Conservation (phyloP, 305 asterid species). For the Fraxinus floribunda region DNA sequence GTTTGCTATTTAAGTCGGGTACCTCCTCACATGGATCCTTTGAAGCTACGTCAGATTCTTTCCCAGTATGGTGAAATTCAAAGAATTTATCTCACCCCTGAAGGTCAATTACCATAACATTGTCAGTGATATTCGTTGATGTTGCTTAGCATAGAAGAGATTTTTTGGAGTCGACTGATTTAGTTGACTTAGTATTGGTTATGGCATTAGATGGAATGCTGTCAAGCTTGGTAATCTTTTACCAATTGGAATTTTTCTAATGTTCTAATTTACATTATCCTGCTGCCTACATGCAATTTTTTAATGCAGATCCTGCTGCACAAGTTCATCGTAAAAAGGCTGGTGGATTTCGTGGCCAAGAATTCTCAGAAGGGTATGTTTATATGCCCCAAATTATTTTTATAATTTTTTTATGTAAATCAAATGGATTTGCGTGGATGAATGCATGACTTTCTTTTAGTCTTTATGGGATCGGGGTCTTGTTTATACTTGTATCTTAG, state of each 20-base stretch:
- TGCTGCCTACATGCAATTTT: background rate
- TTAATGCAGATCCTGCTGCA: constrained; percentile 50
- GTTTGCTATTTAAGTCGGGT: constrained; percentile 81
- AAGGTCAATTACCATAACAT: constrained; percentile 37
- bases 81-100: constrained; percentile 76
- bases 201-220: background rate
- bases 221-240: background rate
- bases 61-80: constrained; percentile 76
- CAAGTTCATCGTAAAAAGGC: constrained; percentile 58
- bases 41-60: constrained; percentile 68
- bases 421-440: background rate
- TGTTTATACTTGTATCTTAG: background rate
- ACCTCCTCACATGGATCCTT: constrained; percentile 84
- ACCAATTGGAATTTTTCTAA: background rate
- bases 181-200: background rate
- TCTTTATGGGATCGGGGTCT: background rate
- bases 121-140: background rate
- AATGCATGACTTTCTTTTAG: background rate
- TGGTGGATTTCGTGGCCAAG: constrained; percentile 79
- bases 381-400: background rate
- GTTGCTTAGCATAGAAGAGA: background rate
- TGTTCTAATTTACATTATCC: background rate
- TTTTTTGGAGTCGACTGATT: background rate
- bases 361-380: constrained; percentile 81
- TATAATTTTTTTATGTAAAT: background rate